A percentile compares a stretch with the other conserved stretches of the same genome.
These are phyloP conservation scores for Leccinum variicolor DNA, from an alignment of 768 basidiomycete genomes.

Conservation along the genomic window DNA sequence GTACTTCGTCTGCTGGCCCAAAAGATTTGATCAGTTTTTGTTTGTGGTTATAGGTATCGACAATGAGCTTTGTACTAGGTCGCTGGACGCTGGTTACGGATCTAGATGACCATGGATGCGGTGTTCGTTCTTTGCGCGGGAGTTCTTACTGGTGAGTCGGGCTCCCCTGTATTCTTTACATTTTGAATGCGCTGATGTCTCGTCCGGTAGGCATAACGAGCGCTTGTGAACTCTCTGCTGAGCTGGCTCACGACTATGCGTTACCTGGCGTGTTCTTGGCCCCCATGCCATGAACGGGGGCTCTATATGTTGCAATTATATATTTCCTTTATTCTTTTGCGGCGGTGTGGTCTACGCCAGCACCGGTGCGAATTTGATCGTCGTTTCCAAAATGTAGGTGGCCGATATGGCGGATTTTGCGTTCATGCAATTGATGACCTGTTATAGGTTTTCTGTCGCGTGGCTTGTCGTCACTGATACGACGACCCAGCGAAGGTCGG, in stretches of 20 bases:
- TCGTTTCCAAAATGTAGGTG: constrained; percentile 59
- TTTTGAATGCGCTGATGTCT: background rate
- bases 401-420: background rate
- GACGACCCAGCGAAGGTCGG: too few relatives aligned
- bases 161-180: background rate
- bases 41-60: background rate
- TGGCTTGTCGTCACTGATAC: constrained; percentile 49
- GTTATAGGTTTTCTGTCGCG: constrained; percentile 56
- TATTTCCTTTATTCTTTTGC: constrained; percentile 49
- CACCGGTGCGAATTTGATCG: constrained; percentile 46
- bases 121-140: constrained; percentile 71
- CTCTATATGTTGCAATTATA: constrained; percentile 50
- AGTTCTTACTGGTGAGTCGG: constrained; percentile 55
- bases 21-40: constrained; percentile 32
- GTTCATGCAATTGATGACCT: constrained; percentile 1
- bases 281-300: constrained; percentile 45
- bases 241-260: constrained; percentile 55
- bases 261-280: constrained; percentile 52
- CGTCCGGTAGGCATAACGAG: constrained; percentile 47
- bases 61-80: constrained; percentile 32
- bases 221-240: constrained; percentile 55
- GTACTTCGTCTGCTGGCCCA: constrained; percentile 62
- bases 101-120: constrained; percentile 63
- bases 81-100: constrained; percentile 59
- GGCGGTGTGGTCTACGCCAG: constrained; percentile 51